Base-by-base conservation (phyloP, 1,284 basidiomycete species). In the Leccinum ponderosum region DNA sequence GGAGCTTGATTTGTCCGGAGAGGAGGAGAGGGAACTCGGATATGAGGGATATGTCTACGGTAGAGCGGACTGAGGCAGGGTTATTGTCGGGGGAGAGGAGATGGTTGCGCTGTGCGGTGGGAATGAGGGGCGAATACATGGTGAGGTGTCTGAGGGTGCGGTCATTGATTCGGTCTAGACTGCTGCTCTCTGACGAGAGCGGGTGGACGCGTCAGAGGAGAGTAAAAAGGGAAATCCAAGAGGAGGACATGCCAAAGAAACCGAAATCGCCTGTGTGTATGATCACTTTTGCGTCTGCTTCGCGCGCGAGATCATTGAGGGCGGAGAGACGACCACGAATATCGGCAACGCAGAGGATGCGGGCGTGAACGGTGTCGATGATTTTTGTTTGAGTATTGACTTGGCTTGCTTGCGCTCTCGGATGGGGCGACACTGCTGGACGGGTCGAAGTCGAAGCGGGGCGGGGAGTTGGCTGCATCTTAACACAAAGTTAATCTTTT, bases 221-320 rank as follows among this genome's bases (percentile, higher is more conserved):
- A 33, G 25, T 62, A 31, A 61, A 35, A 27, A 44, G 11, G 55
- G 22, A 17, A 39, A 47, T 17, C 31, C 25, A 52, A 53, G 57
- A 33, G 39, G 33, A 53, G 61, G 57, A 77, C 85, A 62, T 64
- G 91, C 91, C 91, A 77, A 97, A 97, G 78, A 99, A 98, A 61
- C 97, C 97, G 88, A 99, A 99, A 81, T 99, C 97, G 60, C 97
- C 97, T 0, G 96, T 98, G 76, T 99, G 97, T 65, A 99, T 94
- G 75, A 99, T 91, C 20, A 95, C 97, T 62, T 90, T 86, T n/a
- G 94, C 95, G 71, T 91, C 89, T 59, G 86, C 87, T 70, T 97
- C 94, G 56, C 89, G 82, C 35, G 96, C 96, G 62, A 98, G 87
- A 73, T 93, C 87, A 76, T 98, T 98, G 72, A 98, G 85, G 58